Conservation (phyloP, 805 yeast genomes). For the Myxozyma vanderwaltii region DNA sequence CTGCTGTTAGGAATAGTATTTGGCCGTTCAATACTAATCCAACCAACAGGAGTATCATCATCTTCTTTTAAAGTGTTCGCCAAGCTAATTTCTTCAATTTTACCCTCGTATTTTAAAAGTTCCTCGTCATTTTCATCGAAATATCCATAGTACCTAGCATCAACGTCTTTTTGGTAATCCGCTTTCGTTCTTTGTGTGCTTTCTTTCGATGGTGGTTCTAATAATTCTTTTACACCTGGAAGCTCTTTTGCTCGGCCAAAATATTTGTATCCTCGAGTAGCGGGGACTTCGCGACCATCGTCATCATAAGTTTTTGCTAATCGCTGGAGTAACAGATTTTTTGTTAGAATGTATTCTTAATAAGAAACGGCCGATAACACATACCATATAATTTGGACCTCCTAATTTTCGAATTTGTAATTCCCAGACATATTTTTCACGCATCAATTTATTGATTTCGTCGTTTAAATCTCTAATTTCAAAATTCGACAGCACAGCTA, state of each 20-base stretch:
- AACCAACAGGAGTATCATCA: constrained; percentile 15
- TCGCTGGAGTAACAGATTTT: constrained; percentile 10
- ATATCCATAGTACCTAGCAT: constrained; percentile 41
- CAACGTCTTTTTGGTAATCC: constrained; percentile 24
- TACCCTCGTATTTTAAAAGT: constrained; percentile 33
- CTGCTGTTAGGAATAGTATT: constrained; percentile 32
- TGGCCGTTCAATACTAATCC: constrained; percentile 26
- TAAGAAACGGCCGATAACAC: constrained; percentile 29
- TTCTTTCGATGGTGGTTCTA: constrained; percentile 43
- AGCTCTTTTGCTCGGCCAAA: constrained; percentile 83
- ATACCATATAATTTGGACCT: constrained; percentile 63
- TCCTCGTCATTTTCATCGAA: constrained; percentile 34
- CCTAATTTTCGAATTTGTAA: constrained; percentile 67
- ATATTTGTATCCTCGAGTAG: constrained; percentile 62
- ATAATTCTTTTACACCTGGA: constrained; percentile 63
- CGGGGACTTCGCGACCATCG: constrained; percentile 37
- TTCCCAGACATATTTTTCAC: constrained; percentile 79
- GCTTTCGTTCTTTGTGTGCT: not conserved
- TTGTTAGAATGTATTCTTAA: constrained; percentile 12
- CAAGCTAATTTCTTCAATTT: constrained; percentile 23
- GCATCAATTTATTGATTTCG: constrained; percentile 62
- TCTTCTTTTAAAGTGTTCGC: constrained; percentile 19
- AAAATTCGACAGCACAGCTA: constrained; percentile 53
- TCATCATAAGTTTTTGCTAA: constrained; percentile 32
- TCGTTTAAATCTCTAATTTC: constrained; percentile 77